A percentile compares a stretch with the other conserved stretches of the same genome.
These are phyloP conservation scores for Suillus weaverae DNA, from an alignment of 768 basidiomycete genomes.

Conservation along the genomic window DNA sequence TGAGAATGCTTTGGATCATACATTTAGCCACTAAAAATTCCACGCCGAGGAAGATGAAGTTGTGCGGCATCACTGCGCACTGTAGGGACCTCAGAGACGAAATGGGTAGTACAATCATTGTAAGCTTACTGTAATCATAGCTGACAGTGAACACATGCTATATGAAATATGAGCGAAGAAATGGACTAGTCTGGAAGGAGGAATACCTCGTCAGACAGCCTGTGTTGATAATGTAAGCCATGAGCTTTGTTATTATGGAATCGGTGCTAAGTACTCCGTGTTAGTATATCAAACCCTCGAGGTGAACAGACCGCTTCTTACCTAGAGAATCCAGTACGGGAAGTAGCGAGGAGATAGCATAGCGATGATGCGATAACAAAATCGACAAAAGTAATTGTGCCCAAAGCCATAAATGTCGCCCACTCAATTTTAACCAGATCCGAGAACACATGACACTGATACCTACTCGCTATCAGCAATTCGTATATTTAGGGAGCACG, in stretches of 20 bases:
- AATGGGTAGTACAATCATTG: not conserved
- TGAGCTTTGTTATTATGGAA: not conserved
- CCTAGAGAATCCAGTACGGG: slow-evolving; percentile 1
- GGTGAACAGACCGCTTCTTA: not conserved
- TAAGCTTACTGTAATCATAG: not conserved
- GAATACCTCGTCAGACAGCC: not conserved
- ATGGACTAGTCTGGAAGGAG: not conserved
- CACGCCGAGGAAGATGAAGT: not conserved
- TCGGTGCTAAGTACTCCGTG: not conserved
- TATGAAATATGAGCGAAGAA: not conserved
- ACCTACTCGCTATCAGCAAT: not conserved
- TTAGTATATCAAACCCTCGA: not conserved
- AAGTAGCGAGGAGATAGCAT: not conserved
- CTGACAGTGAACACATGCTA: not conserved
- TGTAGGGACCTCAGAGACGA: not conserved
- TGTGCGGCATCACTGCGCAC: not conserved
- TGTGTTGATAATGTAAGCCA: not conserved
- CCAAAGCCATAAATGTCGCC: not conserved
- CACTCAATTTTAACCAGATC: not conserved
- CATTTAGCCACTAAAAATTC: not conserved
- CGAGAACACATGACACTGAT: not conserved
- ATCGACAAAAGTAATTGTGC: not conserved
- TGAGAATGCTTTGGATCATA: not conserved
- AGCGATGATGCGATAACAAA: not conserved
- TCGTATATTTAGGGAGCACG: not conserved